Conservation (phyloP, 768 basidiomycete species). For the Kwoniella dendrophila region DNA sequence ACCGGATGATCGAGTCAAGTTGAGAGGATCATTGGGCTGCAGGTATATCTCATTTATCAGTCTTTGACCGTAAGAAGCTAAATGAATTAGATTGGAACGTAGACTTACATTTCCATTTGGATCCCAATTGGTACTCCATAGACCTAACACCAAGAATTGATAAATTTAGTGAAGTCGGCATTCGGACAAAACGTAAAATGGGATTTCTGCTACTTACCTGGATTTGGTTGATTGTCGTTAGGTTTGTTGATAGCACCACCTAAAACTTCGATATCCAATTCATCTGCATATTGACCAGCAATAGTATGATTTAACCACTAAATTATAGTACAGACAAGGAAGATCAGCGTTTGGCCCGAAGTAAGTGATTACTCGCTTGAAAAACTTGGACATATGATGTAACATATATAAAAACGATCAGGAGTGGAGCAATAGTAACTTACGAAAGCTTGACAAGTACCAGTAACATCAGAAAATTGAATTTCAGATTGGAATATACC, state of each 20-base stretch:
- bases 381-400: not conserved
- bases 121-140: constrained; percentile 13
- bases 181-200: not conserved
- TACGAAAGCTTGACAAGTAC: constrained; percentile 20
- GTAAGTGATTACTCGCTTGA: not conserved
- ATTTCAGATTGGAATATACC: constrained; percentile 22
- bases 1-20: not conserved
- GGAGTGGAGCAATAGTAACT: not conserved
- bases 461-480: not conserved
- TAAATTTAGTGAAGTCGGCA: not conserved
- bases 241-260: not conserved
- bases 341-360: not conserved
- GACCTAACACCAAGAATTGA: not conserved
- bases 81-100: not conserved
- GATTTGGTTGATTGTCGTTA: not conserved
- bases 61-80: not conserved
- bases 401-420: not conserved
- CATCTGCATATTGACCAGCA: constrained; percentile 4
- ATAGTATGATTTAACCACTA: constrained; percentile 21
- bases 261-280: constrained; percentile 17
- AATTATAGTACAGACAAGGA: not conserved
- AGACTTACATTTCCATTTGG: not conserved
- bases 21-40: not conserved
- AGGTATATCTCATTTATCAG: not conserved
- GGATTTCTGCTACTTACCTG: constrained; percentile 1